Conservation (phyloP, 75 land plant species). For the Pseudotsuga menziesii region DNA sequence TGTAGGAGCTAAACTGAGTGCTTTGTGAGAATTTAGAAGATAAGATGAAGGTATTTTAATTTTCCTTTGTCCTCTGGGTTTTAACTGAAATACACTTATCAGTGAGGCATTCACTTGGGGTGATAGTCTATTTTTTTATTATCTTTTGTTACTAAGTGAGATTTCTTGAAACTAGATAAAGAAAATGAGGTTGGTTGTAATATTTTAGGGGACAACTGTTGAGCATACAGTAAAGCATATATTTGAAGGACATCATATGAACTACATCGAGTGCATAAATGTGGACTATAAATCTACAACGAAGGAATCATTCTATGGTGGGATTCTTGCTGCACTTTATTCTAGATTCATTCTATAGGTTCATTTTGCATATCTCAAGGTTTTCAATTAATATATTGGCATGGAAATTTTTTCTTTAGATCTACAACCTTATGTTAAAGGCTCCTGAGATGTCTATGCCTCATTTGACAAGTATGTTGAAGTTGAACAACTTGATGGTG, state of each 20-base stretch:
- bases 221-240: constrained; percentile 69
- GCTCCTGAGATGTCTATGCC: constrained; percentile 63
- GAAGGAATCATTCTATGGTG: constrained; percentile 79
- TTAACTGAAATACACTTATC: background rate
- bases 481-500: constrained; percentile 64
- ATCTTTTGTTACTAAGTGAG: too few species aligned
- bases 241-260: constrained; percentile 77
- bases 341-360: background rate
- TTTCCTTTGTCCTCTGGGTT: background rate
- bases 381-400: constrained; percentile 6
- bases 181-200: background rate
- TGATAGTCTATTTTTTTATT: too few species aligned
- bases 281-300: constrained; percentile 69
- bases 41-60: constrained; percentile 77
- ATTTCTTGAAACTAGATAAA: too few species aligned
- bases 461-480: constrained; percentile 75
- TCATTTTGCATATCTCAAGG: background rate
- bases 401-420: constrained; percentile 20
- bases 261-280: constrained; percentile 72
- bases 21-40: constrained; percentile 59
- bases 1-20: constrained; percentile 68
- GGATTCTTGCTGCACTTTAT: background rate
- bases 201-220: constrained; percentile 59
- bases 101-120: too few species aligned
- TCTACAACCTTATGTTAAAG: constrained; percentile 68